Evolutionary conservation across 2,329 filamentous ascomycete genomes (phyloP).

Genomic region (Nakataea oryzae): DNA sequence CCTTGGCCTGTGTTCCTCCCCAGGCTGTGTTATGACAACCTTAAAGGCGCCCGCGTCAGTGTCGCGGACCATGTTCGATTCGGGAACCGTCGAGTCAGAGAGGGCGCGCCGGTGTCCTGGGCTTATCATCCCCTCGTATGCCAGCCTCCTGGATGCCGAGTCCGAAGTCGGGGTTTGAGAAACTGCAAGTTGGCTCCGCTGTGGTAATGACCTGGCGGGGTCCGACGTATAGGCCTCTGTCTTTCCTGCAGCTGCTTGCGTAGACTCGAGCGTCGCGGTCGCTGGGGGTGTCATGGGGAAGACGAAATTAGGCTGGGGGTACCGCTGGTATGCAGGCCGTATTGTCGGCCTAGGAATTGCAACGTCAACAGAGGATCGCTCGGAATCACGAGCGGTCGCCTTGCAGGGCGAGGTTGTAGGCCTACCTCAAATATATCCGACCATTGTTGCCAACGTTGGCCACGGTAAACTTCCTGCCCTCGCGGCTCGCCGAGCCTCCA

Average conservation of each 20-base stretch:
- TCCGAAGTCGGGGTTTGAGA: constrained; percentile 25
- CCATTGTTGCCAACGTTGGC: constrained; percentile 77
- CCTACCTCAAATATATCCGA: constrained; percentile 71
- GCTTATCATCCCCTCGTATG: constrained; percentile 18
- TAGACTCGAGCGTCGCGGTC: constrained; percentile 43
- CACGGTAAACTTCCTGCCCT: constrained; percentile 66
- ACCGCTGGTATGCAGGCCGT: constrained; percentile 50
- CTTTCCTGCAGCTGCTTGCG: constrained; percentile 15
- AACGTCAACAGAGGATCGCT: not conserved
- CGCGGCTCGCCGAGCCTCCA: constrained; percentile 47
- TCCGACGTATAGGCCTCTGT: not conserved
- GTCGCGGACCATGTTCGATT: constrained; percentile 40
- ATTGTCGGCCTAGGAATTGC: constrained; percentile 40
- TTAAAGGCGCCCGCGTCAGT: constrained; percentile 62
- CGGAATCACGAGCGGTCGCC: too few species aligned
- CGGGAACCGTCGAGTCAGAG: constrained; percentile 69
- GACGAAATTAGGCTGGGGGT: constrained; percentile 48
- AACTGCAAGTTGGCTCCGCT: constrained; percentile 31
- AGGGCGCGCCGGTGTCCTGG: constrained; percentile 48
- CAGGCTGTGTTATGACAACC: constrained; percentile 67
- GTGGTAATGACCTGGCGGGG: constrained; percentile 8
- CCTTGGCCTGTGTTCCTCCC: constrained; percentile 47
- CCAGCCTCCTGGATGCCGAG: constrained; percentile 21
- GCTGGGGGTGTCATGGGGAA: constrained; percentile 52
- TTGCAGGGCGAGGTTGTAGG: too few species aligned